These are phyloP conservation scores for Fallopia convolvulus DNA, from an alignment of 148 eudicot genomes.

Conservation along the genomic window DNA sequence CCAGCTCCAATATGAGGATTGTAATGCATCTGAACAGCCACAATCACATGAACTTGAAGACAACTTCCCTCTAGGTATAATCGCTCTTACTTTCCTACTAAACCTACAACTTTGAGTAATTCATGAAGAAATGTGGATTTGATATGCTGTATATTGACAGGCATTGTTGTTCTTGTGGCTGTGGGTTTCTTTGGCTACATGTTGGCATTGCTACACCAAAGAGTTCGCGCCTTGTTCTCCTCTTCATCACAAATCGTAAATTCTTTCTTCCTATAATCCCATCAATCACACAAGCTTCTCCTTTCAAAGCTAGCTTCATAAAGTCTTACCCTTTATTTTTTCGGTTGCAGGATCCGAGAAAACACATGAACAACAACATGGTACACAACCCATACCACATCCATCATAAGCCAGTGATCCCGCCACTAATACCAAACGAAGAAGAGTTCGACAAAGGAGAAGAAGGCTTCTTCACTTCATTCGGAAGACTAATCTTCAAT, in stretches of 20 bases:
- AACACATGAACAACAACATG: conserved; percentile 31
- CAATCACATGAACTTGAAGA: conserved; percentile 73
- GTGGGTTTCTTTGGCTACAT: conserved; percentile 83
- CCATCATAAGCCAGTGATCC: conserved; percentile 47
- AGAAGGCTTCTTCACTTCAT: conserved; percentile 60
- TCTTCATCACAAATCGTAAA: conserved; percentile 25
- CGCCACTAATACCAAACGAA: conserved; percentile 74
- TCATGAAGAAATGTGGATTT: not conserved
- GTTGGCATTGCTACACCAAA: conserved; percentile 67
- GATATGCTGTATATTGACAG: conserved; percentile 19
- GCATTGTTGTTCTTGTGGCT: conserved; percentile 49
- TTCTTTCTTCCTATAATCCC: not conserved
- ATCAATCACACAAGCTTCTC: not conserved
- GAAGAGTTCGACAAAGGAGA: conserved; percentile 68
- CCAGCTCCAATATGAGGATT: conserved; percentile 88
- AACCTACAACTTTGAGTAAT: too few relatives aligned
- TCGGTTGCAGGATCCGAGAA: conserved; percentile 16
- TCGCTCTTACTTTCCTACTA: not conserved
- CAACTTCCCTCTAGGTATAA: conserved; percentile 71
- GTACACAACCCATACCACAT: conserved; percentile 28
- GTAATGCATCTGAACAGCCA: conserved; percentile 17
- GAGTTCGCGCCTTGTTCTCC: conserved; percentile 55
- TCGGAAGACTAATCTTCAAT: conserved; percentile 50
- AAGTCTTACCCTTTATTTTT: not conserved
- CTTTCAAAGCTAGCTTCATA: not conserved